Percentiles rank a stretch among this genome's conserved stretches.
phyloP scores from a whole-genome alignment of 2,329 filamentous ascomycete species.

The Aspergillus tubingensis region DNA sequence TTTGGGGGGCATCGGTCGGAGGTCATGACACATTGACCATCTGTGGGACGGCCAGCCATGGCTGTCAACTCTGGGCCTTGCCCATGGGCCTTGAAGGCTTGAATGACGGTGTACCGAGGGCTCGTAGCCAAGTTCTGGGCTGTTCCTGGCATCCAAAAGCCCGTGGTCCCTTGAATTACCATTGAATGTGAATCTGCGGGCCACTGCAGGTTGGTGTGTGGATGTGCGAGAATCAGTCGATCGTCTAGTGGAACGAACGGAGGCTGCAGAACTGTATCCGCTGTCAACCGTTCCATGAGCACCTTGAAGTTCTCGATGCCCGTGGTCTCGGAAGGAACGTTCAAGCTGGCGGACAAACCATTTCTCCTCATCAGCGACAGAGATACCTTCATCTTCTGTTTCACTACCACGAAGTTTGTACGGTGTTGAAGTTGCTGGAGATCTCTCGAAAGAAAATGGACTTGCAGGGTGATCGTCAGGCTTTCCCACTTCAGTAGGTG shows the following conservation, averaged over 20 bases:
- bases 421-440: constrained; percentile 25
- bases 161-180: constrained; percentile 16
- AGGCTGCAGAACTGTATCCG: constrained; percentile 42
- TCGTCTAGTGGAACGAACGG: constrained; percentile 30
- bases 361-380: constrained; percentile 23
- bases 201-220: constrained; percentile 4
- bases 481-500: constrained; percentile 19
- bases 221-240: constrained; percentile 33
- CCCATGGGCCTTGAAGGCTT: constrained; percentile 21
- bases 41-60: constrained; percentile 14
- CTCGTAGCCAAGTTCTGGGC: constrained; percentile 7
- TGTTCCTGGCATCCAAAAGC: constrained; percentile 1
- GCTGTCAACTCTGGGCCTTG: constrained; percentile 17
- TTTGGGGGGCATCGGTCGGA: constrained; percentile 1
- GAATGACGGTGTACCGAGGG: constrained; percentile 20
- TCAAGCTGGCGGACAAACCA: constrained; percentile 12
- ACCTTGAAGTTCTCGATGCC: constrained; percentile 22
- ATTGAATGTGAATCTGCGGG: constrained; percentile 20
- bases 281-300: constrained; percentile 39
- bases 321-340: constrained; percentile 9
- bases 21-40: constrained; percentile 20
- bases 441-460: constrained; percentile 39
- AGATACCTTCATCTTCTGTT: constrained; percentile 21
- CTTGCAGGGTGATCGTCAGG: constrained; percentile 31
- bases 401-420: constrained; percentile 19